phyloP scores from a whole-genome alignment of 163 green algal species.

The Scenedesmus sp. region DNA sequence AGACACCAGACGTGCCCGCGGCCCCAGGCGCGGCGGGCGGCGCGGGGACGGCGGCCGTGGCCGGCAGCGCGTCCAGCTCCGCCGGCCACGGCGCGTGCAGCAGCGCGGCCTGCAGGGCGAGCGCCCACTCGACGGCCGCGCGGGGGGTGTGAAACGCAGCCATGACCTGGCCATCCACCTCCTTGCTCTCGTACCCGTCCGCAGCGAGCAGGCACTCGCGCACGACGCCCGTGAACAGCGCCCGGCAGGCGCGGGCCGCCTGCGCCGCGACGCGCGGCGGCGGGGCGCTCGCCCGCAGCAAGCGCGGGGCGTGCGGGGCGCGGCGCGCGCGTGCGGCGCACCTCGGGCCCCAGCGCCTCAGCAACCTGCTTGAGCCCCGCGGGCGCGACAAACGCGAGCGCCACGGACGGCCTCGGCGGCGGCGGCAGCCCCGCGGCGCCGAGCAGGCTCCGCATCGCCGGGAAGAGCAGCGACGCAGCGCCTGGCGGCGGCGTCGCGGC shows the following conservation, averaged over 20 bases:
- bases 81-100: constrained; percentile 56
- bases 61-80: constrained; percentile 35
- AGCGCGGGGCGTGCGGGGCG: too few relatives aligned
- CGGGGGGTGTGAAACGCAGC: constrained; percentile 45
- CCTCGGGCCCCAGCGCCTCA: neutral
- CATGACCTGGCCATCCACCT: constrained; percentile 62
- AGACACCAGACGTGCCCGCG: neutral
- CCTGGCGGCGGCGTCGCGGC: too few relatives aligned
- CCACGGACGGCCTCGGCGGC: constrained; percentile 13
- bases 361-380: constrained; percentile 31
- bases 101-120: constrained; percentile 67
- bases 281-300: too few relatives aligned
- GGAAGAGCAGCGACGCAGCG: constrained; percentile 29
- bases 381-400: constrained; percentile 28
- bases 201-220: constrained; percentile 31
- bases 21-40: too few relatives aligned
- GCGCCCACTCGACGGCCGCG: constrained; percentile 64
- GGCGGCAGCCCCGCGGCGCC: neutral
- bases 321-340: neutral
- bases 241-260: constrained; percentile 8
- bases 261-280: too few relatives aligned
- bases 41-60: constrained; percentile 2
- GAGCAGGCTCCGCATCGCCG: constrained; percentile 51
- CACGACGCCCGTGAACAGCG: constrained; percentile 31
- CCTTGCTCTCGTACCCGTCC: constrained; percentile 68